A percentile compares a stretch with the other conserved stretches of the same genome.
Conservation (phyloP, 2,329 filamentous ascomycete genomes). For the Fusarium penzigii region DNA sequence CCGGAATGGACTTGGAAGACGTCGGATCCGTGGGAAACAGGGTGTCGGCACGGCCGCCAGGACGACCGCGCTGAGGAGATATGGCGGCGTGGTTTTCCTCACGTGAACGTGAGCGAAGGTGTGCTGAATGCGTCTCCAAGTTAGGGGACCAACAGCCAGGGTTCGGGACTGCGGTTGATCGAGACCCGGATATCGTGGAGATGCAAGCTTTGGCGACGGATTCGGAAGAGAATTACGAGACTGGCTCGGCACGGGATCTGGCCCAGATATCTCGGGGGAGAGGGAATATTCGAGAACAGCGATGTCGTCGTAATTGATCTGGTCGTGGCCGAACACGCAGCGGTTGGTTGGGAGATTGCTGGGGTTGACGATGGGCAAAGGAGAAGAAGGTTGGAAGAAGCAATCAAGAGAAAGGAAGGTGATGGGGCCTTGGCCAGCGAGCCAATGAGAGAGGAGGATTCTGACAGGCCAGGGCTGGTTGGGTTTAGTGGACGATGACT, state of each 20-base stretch:
- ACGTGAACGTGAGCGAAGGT: conserved; percentile 23
- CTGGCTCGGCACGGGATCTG: conserved; percentile 12
- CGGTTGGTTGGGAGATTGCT: conserved; percentile 20
- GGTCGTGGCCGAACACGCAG: conserved; percentile 13
- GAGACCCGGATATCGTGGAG: conserved; percentile 9
- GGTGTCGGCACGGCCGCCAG: conserved; percentile 45
- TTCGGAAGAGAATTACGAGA: conserved; percentile 20
- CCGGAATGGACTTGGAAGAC: conserved; percentile 22
- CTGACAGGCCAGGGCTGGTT: conserved; percentile 8
- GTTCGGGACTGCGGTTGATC: conserved; percentile 21
- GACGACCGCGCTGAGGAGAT: conserved; percentile 44
- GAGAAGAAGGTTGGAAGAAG: conserved; percentile 23
- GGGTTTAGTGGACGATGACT: conserved; percentile 1
- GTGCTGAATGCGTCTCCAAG: conserved; percentile 9
- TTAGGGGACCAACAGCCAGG: conserved; percentile 13
- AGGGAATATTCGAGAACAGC: not conserved
- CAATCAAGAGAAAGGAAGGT: conserved; percentile 15
- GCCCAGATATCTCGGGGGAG: conserved; percentile 5
- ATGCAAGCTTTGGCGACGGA: conserved; percentile 4
- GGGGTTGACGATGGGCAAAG: conserved; percentile 26
- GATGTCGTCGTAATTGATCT: not conserved
- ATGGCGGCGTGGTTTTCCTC: conserved; percentile 27
- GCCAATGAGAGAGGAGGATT: conserved; percentile 20
- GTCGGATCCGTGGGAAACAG: conserved; percentile 49
- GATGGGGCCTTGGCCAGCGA: conserved; percentile 17